A percentile compares a stretch with the other conserved stretches of the same genome.
phyloP scores from a whole-genome alignment of 306 rosid species.

The Pueraria montana region DNA sequence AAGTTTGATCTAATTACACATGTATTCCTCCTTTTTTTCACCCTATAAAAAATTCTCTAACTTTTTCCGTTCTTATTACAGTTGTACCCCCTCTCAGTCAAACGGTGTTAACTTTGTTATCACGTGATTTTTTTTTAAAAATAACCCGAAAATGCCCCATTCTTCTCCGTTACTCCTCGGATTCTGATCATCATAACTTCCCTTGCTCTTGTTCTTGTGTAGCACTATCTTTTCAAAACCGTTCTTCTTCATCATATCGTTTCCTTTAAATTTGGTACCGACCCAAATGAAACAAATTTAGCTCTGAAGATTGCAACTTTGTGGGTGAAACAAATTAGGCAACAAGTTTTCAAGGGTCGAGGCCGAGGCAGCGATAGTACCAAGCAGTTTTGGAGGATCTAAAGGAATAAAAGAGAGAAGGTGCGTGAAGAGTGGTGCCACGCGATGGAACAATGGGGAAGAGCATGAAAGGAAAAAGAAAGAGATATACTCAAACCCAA shows the following conservation, averaged over 20 bases:
- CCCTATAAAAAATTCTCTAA: too few species aligned
- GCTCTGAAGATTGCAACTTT: constrained; percentile 16
- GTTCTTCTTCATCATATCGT: constrained; percentile 40
- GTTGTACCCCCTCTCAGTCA: too few species aligned
- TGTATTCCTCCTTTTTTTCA: too few species aligned
- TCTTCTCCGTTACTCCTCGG: constrained; percentile 49
- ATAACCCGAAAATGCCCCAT: too few species aligned
- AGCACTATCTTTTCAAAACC: constrained; percentile 36
- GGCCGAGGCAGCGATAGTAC: constrained; percentile 53
- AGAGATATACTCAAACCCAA: constrained; percentile 7
- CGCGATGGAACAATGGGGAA: constrained; percentile 20
- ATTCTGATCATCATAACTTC: background rate
- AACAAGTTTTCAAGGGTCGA: constrained; percentile 46
- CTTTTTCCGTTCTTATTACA: too few species aligned
- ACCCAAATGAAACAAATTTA: constrained; percentile 37
- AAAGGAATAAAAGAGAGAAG: constrained; percentile 47
- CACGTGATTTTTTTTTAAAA: too few species aligned
- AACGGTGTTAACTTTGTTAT: too few species aligned
- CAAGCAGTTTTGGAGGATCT: constrained; percentile 47
- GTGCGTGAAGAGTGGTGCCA: constrained; percentile 37
- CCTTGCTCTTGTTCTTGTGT: constrained; percentile 50
- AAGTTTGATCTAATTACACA: too few species aligned
- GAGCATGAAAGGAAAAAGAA: constrained; percentile 50
- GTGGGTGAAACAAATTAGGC: too few species aligned
- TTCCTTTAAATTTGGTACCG: too few species aligned